A percentile compares a stretch with the other conserved stretches of the same genome.
These are phyloP conservation scores for Paxillus ammoniavirescens DNA, from an alignment of 768 basidiomycete genomes.

Conservation along the genomic window DNA sequence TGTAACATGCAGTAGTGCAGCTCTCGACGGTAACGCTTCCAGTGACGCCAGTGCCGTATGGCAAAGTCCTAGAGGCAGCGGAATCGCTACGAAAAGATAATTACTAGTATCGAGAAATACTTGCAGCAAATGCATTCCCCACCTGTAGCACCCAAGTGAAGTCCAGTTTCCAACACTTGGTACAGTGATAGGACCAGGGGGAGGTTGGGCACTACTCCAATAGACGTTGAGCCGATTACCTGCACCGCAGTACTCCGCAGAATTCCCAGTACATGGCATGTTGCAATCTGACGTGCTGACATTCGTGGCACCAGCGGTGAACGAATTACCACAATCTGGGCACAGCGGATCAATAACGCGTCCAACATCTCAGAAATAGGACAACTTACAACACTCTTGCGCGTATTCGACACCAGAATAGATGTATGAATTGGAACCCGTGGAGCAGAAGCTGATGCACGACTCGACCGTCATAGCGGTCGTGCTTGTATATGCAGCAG, in stretches of 20 bases:
- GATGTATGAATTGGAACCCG: conserved; percentile 39
- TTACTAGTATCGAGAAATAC: neutral
- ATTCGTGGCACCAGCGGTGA: conserved; percentile 45
- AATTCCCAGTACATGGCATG: conserved; percentile 58
- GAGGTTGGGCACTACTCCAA: conserved; percentile 57
- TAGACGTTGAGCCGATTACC: conserved; percentile 60
- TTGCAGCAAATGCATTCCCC: conserved; percentile 9
- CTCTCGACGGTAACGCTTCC: conserved; percentile 47
- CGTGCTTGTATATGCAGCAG: conserved; percentile 42
- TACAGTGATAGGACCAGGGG: conserved; percentile 52
- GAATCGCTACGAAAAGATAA: conserved; percentile 31
- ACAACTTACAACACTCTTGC: conserved; percentile 58
- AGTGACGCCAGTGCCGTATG: conserved; percentile 34
- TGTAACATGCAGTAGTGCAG: conserved; percentile 47
- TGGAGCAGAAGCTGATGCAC: conserved; percentile 44
- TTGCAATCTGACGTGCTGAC: conserved; percentile 55
- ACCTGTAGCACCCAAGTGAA: conserved; percentile 77
- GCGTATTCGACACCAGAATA: conserved; percentile 73
- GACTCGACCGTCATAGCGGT: conserved; percentile 61
- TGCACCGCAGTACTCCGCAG: conserved; percentile 59
- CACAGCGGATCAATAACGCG: neutral
- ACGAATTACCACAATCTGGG: conserved; percentile 61
- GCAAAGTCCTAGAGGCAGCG: conserved; percentile 31
- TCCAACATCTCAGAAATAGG: neutral
- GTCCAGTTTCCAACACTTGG: conserved; percentile 61